phyloP scores from a whole-genome alignment of 1,284 basidiomycete species.

The Ustilago cynodontis region DNA sequence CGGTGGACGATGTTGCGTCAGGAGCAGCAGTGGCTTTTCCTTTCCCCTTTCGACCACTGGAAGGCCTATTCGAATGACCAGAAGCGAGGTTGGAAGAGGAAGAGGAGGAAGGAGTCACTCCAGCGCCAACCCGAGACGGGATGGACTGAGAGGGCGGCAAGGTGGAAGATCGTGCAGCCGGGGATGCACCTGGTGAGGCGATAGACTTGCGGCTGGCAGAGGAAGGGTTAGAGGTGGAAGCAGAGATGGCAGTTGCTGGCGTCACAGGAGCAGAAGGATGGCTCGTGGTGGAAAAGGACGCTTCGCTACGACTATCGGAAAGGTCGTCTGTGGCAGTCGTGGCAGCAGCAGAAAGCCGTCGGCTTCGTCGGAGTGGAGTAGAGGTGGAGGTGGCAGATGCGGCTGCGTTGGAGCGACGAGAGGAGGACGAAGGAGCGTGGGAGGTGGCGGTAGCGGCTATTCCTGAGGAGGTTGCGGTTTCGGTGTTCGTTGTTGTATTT shows the following conservation, averaged over 20 bases:
- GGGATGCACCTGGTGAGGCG: slow-evolving; percentile 30
- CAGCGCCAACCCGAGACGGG: slow-evolving; percentile 38
- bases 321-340: slow-evolving; percentile 25
- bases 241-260: slow-evolving; percentile 30
- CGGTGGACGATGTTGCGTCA: slow-evolving; percentile 1
- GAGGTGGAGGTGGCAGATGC: background rate
- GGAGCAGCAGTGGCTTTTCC: slow-evolving; percentile 12
- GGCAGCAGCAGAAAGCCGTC: slow-evolving; percentile 27
- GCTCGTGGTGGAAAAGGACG: slow-evolving; percentile 24
- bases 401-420: slow-evolving; percentile 8
- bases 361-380: slow-evolving; percentile 24
- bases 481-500: background rate
- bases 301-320: slow-evolving; percentile 33
- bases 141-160: slow-evolving; percentile 38
- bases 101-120: slow-evolving; percentile 16
- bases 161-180: slow-evolving; percentile 34
- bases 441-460: background rate
- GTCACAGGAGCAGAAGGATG: slow-evolving; percentile 35
- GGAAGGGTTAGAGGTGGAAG: slow-evolving; percentile 30
- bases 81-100: slow-evolving; percentile 12
- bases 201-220: slow-evolving; percentile 30
- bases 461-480: background rate
- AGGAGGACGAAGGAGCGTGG: slow-evolving; percentile 4
- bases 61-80: slow-evolving; percentile 6
- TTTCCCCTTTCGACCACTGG: slow-evolving; percentile 20